Conservation (phyloP, 2,329 filamentous ascomycete species). For the Leptographium galeiforme region DNA sequence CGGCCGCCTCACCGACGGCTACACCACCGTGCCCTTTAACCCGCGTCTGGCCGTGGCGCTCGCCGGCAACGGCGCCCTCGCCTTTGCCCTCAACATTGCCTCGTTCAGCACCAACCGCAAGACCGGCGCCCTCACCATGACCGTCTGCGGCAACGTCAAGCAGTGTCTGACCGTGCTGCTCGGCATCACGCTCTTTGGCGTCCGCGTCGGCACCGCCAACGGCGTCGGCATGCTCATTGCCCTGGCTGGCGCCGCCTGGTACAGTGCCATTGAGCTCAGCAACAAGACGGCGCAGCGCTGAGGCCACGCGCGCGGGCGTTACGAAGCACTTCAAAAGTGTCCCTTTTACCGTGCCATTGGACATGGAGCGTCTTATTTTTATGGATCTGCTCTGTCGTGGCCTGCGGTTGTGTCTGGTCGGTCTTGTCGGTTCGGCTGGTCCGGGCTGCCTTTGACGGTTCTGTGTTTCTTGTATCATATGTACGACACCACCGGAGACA, state of each 20-base stretch:
- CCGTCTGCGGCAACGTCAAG: slow-evolving; percentile 45
- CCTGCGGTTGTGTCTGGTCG: too few relatives aligned
- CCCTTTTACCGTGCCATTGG: too few relatives aligned
- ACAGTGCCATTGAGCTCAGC: slow-evolving; percentile 40
- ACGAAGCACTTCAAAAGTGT: too few relatives aligned
- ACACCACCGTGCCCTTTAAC: slow-evolving; percentile 20
- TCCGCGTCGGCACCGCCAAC: slow-evolving; percentile 36
- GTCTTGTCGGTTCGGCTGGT: too few relatives aligned
- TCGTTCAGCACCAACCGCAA: slow-evolving; percentile 46
- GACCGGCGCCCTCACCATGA: slow-evolving; percentile 44
- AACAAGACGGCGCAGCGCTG: slow-evolving; percentile 5
- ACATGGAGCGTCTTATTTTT: too few relatives aligned
- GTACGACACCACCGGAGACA: too few relatives aligned
- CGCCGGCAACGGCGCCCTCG: slow-evolving; percentile 37
- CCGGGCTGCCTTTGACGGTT: too few relatives aligned
- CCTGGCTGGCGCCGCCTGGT: slow-evolving; percentile 40
- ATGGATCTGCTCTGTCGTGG: too few relatives aligned
- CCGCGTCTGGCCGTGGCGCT: slow-evolving; percentile 24
- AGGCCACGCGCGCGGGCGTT: not conserved
- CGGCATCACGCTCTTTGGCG: slow-evolving; percentile 38
- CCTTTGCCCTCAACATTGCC: slow-evolving; percentile 41
- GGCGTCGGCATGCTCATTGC: slow-evolving; percentile 43
- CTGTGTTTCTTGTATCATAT: too few relatives aligned
- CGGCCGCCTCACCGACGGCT: slow-evolving; percentile 23
- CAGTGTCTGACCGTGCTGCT: slow-evolving; percentile 42